Conservation (phyloP, 1,284 basidiomycete species). For the Boletus semigastroideus region DNA sequence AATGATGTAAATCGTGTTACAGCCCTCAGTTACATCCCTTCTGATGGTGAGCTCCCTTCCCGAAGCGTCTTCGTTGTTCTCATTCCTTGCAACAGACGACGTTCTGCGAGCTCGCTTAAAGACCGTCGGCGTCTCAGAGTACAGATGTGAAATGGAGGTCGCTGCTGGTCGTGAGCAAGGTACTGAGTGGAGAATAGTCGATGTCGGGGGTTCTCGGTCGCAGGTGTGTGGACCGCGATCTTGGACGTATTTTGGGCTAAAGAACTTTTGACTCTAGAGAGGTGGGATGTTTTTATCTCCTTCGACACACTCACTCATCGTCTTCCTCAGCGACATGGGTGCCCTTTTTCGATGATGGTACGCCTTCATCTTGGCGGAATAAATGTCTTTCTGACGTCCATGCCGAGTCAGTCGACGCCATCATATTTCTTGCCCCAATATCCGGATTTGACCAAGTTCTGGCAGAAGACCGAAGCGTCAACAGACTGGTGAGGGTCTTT, state of each 20-base stretch:
- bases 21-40: conserved; percentile 59
- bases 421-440: conserved; percentile 80
- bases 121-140: conserved; percentile 75
- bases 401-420: conserved; percentile 55
- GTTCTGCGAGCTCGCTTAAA: conserved; percentile 72
- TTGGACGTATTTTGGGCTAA: conserved; percentile 10
- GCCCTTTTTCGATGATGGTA: conserved; percentile 75
- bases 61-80: conserved; percentile 3
- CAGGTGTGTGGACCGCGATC: conserved; percentile 44
- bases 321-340: conserved; percentile 56
- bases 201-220: conserved; percentile 75
- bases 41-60: conserved; percentile 51
- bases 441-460: conserved; percentile 78
- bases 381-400: not conserved
- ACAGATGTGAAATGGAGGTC: conserved; percentile 77
- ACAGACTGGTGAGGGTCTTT: conserved; percentile 55
- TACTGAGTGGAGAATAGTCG: conserved; percentile 77
- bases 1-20: conserved; percentile 71
- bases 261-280: conserved; percentile 16
- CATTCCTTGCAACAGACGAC: conserved; percentile 49
- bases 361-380: conserved; percentile 6
- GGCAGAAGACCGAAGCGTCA: conserved; percentile 66
- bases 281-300: conserved; percentile 17
- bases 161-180: conserved; percentile 64
- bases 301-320: conserved; percentile 6